Evolutionary conservation across 148 eudicot species (phyloP).

Genomic region (Fallopia convolvulus): DNA sequence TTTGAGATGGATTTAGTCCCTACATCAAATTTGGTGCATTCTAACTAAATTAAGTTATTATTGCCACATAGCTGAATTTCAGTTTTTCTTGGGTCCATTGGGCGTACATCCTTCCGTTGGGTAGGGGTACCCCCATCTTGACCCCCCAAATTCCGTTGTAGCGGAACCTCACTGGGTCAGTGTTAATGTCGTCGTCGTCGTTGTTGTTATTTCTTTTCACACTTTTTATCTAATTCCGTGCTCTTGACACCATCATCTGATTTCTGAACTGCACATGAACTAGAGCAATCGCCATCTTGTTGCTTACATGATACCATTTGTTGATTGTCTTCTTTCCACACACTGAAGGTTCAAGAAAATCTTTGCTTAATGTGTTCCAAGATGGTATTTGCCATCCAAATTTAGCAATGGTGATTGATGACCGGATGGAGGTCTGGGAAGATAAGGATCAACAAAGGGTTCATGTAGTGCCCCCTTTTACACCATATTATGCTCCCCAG

Average conservation of each 20-base stretch:
- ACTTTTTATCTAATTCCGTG: neutral
- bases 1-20: too few species aligned
- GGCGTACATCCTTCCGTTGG: too few species aligned
- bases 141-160: too few species aligned
- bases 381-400: conserved; percentile 79
- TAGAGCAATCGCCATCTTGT: neutral
- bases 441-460: conserved; percentile 92
- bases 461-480: conserved; percentile 92
- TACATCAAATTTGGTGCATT: too few species aligned
- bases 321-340: conserved; percentile 8
- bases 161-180: too few species aligned
- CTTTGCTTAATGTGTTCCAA: conserved; percentile 80
- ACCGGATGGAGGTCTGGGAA: conserved; percentile 92
- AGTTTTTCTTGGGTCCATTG: too few species aligned
- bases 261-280: neutral
- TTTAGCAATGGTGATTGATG: conserved; percentile 98
- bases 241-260: neutral
- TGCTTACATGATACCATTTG: neutral
- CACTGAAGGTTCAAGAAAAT: conserved; percentile 62
- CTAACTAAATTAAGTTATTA: too few species aligned
- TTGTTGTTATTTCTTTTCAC: neutral
- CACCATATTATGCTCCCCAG: conserved; percentile 96
- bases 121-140: too few species aligned
- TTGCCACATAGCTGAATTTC: too few species aligned
- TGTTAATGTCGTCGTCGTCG: too few species aligned